A percentile compares a stretch with the other conserved stretches of the same genome.
Evolutionary conservation across 495 filamentous ascomycete species (phyloP).

Genomic region (Penicillium ochrochloron): DNA sequence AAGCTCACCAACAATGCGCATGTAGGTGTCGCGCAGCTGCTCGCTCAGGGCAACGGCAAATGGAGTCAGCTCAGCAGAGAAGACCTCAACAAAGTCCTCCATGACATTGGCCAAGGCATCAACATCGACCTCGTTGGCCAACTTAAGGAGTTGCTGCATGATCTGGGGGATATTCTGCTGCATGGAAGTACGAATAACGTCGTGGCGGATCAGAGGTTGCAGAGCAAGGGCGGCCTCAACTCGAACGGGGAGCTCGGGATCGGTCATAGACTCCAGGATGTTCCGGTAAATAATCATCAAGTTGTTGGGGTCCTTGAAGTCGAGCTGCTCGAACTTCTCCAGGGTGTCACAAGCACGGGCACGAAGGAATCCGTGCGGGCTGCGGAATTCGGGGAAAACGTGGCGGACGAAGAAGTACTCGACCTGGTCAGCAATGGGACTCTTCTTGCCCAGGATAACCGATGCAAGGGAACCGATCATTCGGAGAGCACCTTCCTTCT

Average conservation of each 20-base stretch:
- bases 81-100: constrained; percentile 99
- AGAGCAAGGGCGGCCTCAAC: constrained; percentile 94
- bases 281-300: constrained; percentile 94
- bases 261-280: constrained; percentile 96
- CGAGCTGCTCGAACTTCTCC: constrained; percentile 94
- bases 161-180: constrained; percentile 98
- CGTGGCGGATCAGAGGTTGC: constrained; percentile 93
- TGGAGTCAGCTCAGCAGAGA: constrained; percentile 91
- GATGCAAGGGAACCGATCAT: constrained; percentile 97
- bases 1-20: constrained; percentile 90
- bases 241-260: constrained; percentile 85
- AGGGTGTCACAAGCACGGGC: constrained; percentile 95
- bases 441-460: constrained; percentile 96
- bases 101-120: constrained; percentile 97
- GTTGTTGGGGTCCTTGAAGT: constrained; percentile 95
- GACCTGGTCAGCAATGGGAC: constrained; percentile 96
- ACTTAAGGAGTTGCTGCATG: constrained; percentile 96
- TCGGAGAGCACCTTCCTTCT: constrained; percentile 93
- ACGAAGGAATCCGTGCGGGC: constrained; percentile 88
- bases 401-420: constrained; percentile 98
- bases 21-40: constrained; percentile 93
- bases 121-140: constrained; percentile 94
- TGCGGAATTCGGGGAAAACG: constrained; percentile 97
- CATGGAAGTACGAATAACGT: constrained; percentile 91
- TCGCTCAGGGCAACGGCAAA: constrained; percentile 98